Conservation (phyloP, 768 basidiomycete species). For the Sutorius australiensis region DNA sequence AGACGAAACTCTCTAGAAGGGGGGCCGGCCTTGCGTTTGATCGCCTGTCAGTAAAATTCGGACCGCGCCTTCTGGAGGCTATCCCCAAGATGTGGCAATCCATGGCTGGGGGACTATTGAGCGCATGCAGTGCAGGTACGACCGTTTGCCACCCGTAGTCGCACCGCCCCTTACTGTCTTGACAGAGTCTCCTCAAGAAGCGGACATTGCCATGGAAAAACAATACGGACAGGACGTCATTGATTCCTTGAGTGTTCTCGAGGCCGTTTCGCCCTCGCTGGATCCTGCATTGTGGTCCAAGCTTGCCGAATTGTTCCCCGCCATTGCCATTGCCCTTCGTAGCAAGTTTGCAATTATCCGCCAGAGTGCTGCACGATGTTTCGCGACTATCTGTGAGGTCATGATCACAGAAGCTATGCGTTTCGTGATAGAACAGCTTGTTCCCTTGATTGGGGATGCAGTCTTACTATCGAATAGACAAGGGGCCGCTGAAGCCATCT, state of each 20-base stretch:
- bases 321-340: slow-evolving; percentile 71
- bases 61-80: slow-evolving; percentile 60
- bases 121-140: slow-evolving; percentile 65
- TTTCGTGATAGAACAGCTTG: slow-evolving; percentile 78
- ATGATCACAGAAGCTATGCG: slow-evolving; percentile 86
- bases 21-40: slow-evolving; percentile 84
- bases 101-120: slow-evolving; percentile 74
- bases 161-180: slow-evolving; percentile 1
- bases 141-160: not conserved
- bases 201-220: slow-evolving; percentile 64
- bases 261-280: slow-evolving; percentile 74
- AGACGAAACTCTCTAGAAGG: slow-evolving; percentile 70
- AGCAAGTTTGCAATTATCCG: slow-evolving; percentile 89
- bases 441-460: slow-evolving; percentile 82
- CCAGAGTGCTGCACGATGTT: slow-evolving; percentile 80
- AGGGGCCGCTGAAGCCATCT: slow-evolving; percentile 86
- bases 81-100: slow-evolving; percentile 97
- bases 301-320: slow-evolving; percentile 70
- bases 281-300: slow-evolving; percentile 66
- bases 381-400: slow-evolving; percentile 83
- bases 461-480: slow-evolving; percentile 72
- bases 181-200: slow-evolving; percentile 52
- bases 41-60: slow-evolving; percentile 74
- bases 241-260: slow-evolving; percentile 87
- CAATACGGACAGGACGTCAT: slow-evolving; percentile 85